Conservation (phyloP, 202 grass and related monocot genomes). For the Panicum hallii region DNA sequence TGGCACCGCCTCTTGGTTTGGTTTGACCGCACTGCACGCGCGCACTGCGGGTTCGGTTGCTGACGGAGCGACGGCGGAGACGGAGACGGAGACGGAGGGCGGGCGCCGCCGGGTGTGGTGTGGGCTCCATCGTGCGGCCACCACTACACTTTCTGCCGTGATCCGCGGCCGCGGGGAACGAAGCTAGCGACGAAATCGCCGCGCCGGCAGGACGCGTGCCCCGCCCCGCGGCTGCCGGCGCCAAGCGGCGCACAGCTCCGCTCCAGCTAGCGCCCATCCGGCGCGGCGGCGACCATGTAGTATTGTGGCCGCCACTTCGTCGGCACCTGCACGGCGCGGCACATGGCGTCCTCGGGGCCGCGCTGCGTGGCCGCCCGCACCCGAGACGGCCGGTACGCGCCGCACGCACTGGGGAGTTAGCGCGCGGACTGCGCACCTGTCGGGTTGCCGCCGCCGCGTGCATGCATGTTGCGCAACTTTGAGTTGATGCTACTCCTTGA, state of each 20-base stretch:
- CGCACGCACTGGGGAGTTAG: too few species aligned
- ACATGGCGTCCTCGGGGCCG: neutral
- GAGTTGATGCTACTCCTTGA: too few species aligned
- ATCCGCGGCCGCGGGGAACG: neutral
- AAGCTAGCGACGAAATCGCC: neutral
- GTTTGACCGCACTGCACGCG: neutral
- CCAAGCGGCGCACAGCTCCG: neutral
- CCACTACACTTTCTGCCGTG: neutral
- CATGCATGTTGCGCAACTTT: neutral
- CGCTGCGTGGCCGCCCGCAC: neutral
- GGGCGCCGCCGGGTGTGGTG: too few species aligned
- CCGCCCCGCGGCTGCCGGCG: slow-evolving; percentile 2
- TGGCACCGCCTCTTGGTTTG: neutral
- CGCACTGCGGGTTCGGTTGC: neutral
- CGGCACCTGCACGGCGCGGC: neutral
- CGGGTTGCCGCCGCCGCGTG: neutral
- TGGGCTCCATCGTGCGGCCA: neutral
- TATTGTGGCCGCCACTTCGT: neutral
- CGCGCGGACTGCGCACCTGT: neutral
- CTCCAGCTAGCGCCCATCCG: neutral
- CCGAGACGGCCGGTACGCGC: neutral
- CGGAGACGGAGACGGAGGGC: too few species aligned
- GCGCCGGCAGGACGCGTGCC: neutral
- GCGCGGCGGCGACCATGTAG: too few species aligned
- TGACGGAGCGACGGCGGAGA: neutral